phyloP scores from a whole-genome alignment of 345 rosid genomes.

The Draba incana region DNA sequence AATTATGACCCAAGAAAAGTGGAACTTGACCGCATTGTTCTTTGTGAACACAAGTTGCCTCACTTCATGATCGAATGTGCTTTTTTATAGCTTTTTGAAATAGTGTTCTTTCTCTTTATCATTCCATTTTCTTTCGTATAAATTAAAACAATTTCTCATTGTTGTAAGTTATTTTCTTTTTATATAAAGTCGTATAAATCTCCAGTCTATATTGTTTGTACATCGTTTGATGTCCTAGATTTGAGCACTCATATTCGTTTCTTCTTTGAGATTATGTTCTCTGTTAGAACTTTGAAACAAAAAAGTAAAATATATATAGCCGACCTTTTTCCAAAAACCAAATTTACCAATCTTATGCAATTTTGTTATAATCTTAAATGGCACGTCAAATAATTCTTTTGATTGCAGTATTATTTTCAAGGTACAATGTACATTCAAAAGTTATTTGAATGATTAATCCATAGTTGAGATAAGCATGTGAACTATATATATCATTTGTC shows the following conservation, averaged over 20 bases:
- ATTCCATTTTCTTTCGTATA: constrained; percentile 31
- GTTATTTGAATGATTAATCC: background rate
- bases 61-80: constrained; percentile 40
- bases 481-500: constrained; percentile 27
- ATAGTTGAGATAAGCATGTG: constrained; percentile 22
- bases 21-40: constrained; percentile 49
- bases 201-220: background rate
- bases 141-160: background rate
- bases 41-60: constrained; percentile 43
- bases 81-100: constrained; percentile 33
- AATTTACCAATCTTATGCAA: background rate
- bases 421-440: background rate
- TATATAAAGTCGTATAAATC: constrained; percentile 5
- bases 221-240: constrained; percentile 4
- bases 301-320: background rate
- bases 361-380: background rate
- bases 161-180: background rate
- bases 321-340: background rate
- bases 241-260: background rate
- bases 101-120: constrained; percentile 29
- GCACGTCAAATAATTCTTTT: background rate
- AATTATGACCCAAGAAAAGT: constrained; percentile 42
- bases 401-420: background rate
- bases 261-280: constrained; percentile 6
- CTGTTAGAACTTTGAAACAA: background rate